phyloP scores from a whole-genome alignment of 2,329 filamentous ascomycete species.

The Fusarium protoensiforme region DNA sequence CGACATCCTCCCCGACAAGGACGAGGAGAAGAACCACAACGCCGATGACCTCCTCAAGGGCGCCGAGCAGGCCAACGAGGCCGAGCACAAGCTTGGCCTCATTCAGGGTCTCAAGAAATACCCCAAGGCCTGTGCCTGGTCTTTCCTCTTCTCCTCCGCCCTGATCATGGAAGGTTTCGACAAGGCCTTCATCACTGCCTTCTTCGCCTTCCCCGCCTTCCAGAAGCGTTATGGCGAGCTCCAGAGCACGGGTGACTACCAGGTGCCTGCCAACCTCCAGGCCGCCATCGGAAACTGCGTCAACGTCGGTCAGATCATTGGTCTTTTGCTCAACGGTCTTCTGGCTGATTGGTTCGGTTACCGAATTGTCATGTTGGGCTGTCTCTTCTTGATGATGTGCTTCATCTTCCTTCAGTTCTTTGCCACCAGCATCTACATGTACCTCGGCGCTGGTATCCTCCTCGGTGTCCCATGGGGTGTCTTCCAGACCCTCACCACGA shows the following conservation, averaged over 20 bases:
- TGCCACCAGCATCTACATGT: slow-evolving; percentile 51
- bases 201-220: slow-evolving; percentile 53
- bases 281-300: slow-evolving; percentile 59
- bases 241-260: slow-evolving; percentile 50
- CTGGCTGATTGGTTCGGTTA: slow-evolving; percentile 58
- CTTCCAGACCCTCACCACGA: slow-evolving; percentile 58
- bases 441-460: slow-evolving; percentile 57
- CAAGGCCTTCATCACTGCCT: slow-evolving; percentile 51
- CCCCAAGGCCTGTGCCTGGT: slow-evolving; percentile 50
- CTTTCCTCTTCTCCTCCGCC: slow-evolving; percentile 50
- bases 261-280: slow-evolving; percentile 62
- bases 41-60: slow-evolving; percentile 27
- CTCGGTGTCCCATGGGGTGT: slow-evolving; percentile 59
- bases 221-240: slow-evolving; percentile 51
- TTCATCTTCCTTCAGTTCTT: slow-evolving; percentile 64
- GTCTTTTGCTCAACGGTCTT: slow-evolving; percentile 59
- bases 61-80: slow-evolving; percentile 27
- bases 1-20: slow-evolving; percentile 10
- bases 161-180: slow-evolving; percentile 56
- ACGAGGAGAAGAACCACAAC: slow-evolving; percentile 20
- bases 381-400: slow-evolving; percentile 51
- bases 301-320: slow-evolving; percentile 59
- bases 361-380: slow-evolving; percentile 56
- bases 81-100: slow-evolving; percentile 47
- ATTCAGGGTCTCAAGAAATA: slow-evolving; percentile 52